Conservation (phyloP, 148 eudicot genomes). For the Amaranthus cruentus region DNA sequence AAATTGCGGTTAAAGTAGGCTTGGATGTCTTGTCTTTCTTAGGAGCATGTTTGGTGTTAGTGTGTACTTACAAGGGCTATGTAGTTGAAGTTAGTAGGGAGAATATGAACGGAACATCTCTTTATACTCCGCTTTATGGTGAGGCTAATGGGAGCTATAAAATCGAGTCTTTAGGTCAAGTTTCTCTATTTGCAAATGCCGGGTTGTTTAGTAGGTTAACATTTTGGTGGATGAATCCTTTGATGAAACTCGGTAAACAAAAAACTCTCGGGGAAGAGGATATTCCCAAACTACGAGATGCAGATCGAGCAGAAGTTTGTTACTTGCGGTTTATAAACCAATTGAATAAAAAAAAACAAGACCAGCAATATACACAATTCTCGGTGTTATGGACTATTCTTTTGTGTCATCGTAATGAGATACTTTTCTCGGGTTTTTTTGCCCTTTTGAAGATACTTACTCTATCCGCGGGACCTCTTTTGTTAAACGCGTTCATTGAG, state of each 20-base stretch:
- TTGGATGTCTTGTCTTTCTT: constrained; percentile 54
- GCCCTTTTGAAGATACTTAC: constrained; percentile 70
- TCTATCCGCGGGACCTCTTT: constrained; percentile 70
- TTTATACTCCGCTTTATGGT: constrained; percentile 49
- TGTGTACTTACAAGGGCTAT: constrained; percentile 58
- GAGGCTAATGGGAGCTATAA: constrained; percentile 27
- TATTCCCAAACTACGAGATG: constrained; percentile 51
- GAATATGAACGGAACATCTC: constrained; percentile 16
- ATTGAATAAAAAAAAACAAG: constrained; percentile 36
- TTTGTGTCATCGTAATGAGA: constrained; percentile 62
- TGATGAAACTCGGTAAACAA: constrained; percentile 73
- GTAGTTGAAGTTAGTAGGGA: constrained; percentile 34
- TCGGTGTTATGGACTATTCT: constrained; percentile 60
- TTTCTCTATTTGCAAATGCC: constrained; percentile 54
- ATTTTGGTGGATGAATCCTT: constrained; percentile 79
- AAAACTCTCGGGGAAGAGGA: constrained; percentile 68
- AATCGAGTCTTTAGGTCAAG: constrained; percentile 23
- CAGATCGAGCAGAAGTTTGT: constrained; percentile 67
- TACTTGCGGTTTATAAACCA: constrained; percentile 44
- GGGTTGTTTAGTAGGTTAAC: constrained; percentile 50
- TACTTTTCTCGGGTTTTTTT: constrained; percentile 69
- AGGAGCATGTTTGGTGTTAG: constrained; percentile 59
- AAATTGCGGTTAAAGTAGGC: constrained; percentile 39
- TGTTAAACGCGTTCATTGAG: constrained; percentile 76
- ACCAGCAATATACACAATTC: constrained; percentile 37